Conservation (phyloP, 371 early-diverging fungal genomes). For the Choanephora cucurbitarum region DNA sequence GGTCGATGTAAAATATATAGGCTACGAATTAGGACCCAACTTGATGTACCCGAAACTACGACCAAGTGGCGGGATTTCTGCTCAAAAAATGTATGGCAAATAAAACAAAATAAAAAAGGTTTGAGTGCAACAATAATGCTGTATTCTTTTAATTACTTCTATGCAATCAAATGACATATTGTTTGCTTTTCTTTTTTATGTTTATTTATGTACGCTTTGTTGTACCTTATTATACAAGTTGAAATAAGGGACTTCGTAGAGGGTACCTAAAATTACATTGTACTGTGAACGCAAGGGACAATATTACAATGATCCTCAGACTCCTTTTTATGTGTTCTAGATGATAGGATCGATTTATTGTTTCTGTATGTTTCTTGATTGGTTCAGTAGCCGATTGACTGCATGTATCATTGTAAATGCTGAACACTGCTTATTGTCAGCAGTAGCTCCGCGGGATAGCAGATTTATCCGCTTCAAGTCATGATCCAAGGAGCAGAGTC, state of each 20-base stretch:
- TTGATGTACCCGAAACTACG: slow-evolving; percentile 24
- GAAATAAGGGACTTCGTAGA: not conserved
- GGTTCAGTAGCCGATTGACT: not conserved
- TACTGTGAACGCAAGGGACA: not conserved
- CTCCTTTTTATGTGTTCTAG: not conserved
- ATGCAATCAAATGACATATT: not conserved
- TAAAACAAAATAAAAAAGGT: not conserved
- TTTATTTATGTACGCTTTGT: too few relatives aligned
- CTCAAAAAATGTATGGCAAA: slow-evolving; percentile 8
- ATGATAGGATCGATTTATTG: not conserved
- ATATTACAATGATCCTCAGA: not conserved
- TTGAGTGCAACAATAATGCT: not conserved
- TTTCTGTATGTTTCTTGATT: not conserved
- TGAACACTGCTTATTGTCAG: not conserved
- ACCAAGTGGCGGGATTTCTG: slow-evolving; percentile 26
- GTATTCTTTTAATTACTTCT: not conserved
- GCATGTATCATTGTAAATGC: slow-evolving; percentile 1
- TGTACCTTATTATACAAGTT: too few relatives aligned
- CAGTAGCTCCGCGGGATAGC: slow-evolving; percentile 5
- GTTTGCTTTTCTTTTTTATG: not conserved
- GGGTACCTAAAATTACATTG: not conserved
- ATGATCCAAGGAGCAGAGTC: too few relatives aligned
- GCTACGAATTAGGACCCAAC: slow-evolving; percentile 24
- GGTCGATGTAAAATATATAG: slow-evolving; percentile 11
- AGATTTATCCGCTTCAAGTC: slow-evolving; percentile 9